Conservation (phyloP, 306 rosid genomes). For the Vigna unguiculata region DNA sequence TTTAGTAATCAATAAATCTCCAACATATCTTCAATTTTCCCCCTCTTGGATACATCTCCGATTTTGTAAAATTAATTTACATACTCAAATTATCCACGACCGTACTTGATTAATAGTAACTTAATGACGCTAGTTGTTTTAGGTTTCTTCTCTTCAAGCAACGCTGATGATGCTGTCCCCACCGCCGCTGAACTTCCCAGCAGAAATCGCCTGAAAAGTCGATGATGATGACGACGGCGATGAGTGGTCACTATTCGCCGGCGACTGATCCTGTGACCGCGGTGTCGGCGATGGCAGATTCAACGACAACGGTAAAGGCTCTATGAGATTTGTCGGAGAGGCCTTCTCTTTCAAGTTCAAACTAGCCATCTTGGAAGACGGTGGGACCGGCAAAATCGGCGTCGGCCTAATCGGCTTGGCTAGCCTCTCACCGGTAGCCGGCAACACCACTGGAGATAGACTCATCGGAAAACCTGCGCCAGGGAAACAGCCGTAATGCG, state of each 20-base stretch:
- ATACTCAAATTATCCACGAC: slow-evolving; percentile 27
- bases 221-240: slow-evolving; percentile 29
- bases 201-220: slow-evolving; percentile 61
- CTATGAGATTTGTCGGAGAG: slow-evolving; percentile 17
- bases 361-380: slow-evolving; percentile 72
- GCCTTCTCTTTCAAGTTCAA: slow-evolving; percentile 62
- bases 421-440: slow-evolving; percentile 47
- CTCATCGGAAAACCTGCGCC: slow-evolving; percentile 51
- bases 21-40: neutral
- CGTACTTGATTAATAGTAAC: slow-evolving; percentile 6
- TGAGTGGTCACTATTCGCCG: slow-evolving; percentile 45
- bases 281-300: slow-evolving; percentile 49
- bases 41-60: neutral
- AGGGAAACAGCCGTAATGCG: slow-evolving; percentile 51
- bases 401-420: slow-evolving; percentile 67
- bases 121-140: neutral
- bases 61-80: slow-evolving; percentile 41
- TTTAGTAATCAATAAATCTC: slow-evolving; percentile 37
- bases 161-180: slow-evolving; percentile 84
- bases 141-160: slow-evolving; percentile 56
- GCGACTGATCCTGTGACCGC: slow-evolving; percentile 45
- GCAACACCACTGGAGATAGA: slow-evolving; percentile 44
- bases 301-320: slow-evolving; percentile 60
- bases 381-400: slow-evolving; percentile 70
- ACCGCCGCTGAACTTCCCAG: slow-evolving; percentile 52